Evolutionary conservation across 1,139 yeast genomes (phyloP).

Genomic region (Saccharomyces hybrid): DNA sequence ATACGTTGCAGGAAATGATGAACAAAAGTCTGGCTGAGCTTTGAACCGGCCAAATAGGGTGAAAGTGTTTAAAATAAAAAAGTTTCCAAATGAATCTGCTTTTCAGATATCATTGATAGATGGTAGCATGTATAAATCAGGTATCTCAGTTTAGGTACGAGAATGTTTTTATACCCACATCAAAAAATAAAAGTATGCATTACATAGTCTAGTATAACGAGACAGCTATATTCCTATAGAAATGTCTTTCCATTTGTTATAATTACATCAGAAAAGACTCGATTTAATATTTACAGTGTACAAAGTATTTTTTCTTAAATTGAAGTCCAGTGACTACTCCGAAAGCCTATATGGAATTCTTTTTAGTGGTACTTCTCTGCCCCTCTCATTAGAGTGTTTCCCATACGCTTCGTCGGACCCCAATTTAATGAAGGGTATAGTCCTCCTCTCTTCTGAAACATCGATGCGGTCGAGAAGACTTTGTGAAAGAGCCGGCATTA

Average conservation of each 20-base stretch:
- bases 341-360: conserved; percentile 8
- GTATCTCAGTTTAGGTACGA: too few relatives aligned
- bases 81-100: too few relatives aligned
- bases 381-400: conserved; percentile 35
- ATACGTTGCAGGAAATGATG: conserved; percentile 11
- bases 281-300: background rate
- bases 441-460: conserved; percentile 40
- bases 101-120: too few relatives aligned
- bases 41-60: background rate
- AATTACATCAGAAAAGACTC: background rate
- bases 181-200: too few relatives aligned
- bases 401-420: conserved; percentile 50
- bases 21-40: background rate
- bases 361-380: conserved; percentile 38
- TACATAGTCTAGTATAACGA: too few relatives aligned
- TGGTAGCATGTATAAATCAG: too few relatives aligned
- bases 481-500: conserved; percentile 58
- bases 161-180: too few relatives aligned
- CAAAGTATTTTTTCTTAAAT: background rate
- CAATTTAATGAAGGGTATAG: conserved; percentile 33
- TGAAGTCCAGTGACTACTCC: background rate
- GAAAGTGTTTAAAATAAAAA: too few relatives aligned
- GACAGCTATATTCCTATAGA: too few relatives aligned
- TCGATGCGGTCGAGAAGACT: conserved; percentile 55
- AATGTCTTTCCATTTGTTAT: background rate